phyloP scores from a whole-genome alignment of 768 basidiomycete species.

The Solioccasus polychromus region DNA sequence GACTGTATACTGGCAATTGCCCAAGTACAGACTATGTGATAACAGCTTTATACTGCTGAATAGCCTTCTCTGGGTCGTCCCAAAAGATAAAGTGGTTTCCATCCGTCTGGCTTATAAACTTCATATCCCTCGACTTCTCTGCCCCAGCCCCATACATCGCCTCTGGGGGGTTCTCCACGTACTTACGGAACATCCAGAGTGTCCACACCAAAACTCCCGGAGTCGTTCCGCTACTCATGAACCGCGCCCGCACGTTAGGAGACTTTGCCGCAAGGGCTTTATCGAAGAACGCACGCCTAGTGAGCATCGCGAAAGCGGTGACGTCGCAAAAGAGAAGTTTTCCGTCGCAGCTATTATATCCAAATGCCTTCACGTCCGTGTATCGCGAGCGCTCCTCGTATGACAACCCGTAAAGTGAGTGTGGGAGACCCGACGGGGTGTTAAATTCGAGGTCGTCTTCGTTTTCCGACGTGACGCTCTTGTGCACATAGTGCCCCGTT shows the following conservation, averaged over 20 bases:
- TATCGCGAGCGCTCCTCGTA: conserved; percentile 12
- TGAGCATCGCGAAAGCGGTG: conserved; percentile 4
- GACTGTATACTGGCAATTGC: too few relatives aligned
- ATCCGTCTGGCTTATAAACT: conserved; percentile 9
- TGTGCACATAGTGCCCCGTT: conserved; percentile 17
- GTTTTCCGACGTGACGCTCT: conserved; percentile 14
- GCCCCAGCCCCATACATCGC: conserved; percentile 12
- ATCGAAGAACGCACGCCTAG: conserved; percentile 18
- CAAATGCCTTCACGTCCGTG: conserved; percentile 4
- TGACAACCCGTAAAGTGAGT: conserved; percentile 12
- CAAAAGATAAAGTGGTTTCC: conserved; percentile 27
- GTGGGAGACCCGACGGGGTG: conserved; percentile 2
- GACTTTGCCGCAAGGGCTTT: conserved; percentile 5
- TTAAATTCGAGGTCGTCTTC: conserved; percentile 16
- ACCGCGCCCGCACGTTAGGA: conserved; percentile 18
- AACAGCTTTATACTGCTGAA: conserved; percentile 11
- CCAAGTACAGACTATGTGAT: conserved; percentile 10
- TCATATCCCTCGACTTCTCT: conserved; percentile 21
- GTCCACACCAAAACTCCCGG: conserved; percentile 8
- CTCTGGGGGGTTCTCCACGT: conserved; percentile 5
- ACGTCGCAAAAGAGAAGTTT: conserved; percentile 12
- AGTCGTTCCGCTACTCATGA: conserved; percentile 15
- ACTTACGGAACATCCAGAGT: conserved; percentile 11
- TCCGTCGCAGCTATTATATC: conserved; percentile 6
- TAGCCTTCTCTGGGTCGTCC: conserved; percentile 22